A percentile compares a stretch with the other conserved stretches of the same genome.
Evolutionary conservation across 2,329 filamentous ascomycete species (phyloP).

Genomic region (Aureobasidium sp.): DNA sequence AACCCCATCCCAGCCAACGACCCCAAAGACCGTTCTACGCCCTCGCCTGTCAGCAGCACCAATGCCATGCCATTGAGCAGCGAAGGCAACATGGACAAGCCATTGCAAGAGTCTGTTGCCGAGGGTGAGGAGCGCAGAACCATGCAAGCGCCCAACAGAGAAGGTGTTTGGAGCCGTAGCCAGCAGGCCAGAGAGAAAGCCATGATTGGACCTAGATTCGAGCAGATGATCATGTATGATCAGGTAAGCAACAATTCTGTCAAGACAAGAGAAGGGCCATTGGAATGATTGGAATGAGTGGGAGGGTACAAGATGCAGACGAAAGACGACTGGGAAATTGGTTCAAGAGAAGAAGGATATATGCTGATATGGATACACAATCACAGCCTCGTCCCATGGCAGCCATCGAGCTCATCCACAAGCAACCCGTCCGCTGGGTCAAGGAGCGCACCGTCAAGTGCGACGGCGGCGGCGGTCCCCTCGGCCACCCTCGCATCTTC

Average conservation of each 20-base stretch:
- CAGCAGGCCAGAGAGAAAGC: constrained; percentile 73
- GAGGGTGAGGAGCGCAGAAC: constrained; percentile 49
- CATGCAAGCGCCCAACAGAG: constrained; percentile 80
- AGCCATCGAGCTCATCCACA: constrained; percentile 92
- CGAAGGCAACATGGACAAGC: constrained; percentile 41
- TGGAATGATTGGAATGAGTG: neutral
- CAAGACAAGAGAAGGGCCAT: neutral
- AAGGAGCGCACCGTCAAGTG: constrained; percentile 75
- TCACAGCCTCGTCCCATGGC: constrained; percentile 74
- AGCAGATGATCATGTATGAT: constrained; percentile 87
- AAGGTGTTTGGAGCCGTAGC: constrained; percentile 71
- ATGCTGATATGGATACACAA: neutral
- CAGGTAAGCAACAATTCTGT: constrained; percentile 56
- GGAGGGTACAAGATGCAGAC: neutral
- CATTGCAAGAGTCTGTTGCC: constrained; percentile 47
- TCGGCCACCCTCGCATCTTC: constrained; percentile 87
- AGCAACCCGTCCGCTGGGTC: constrained; percentile 88
- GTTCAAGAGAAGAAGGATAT: neutral
- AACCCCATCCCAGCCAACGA: constrained; percentile 55
- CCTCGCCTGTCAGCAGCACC: constrained; percentile 46
- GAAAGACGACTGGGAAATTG: neutral
- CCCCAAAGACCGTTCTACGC: constrained; percentile 39
- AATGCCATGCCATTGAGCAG: constrained; percentile 50
- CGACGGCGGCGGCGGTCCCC: constrained; percentile 83
- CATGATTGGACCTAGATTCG: constrained; percentile 91